Evolutionary conservation across 1,284 basidiomycete species (phyloP), one percentile per base, ranked within the genome.

Genomic region (Xanthoconium separans): DNA sequence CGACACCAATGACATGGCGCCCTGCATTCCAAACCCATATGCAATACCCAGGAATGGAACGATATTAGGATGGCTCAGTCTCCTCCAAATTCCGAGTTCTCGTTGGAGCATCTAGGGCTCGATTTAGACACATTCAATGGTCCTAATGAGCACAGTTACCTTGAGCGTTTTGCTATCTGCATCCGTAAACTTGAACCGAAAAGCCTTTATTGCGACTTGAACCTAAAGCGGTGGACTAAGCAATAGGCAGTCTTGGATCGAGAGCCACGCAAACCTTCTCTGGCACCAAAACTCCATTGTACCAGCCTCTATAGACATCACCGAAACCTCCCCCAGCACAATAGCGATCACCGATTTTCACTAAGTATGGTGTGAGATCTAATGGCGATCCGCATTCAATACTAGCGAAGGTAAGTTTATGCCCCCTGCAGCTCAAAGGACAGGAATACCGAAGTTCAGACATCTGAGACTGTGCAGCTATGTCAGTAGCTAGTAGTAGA

Each of bases 151-250:
- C 4, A 37, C 18, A 10, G 12, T 20, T 34, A 45, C 59, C 51
- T 44, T 59, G 29, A 16, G 6, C 9, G 44, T 24, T 30, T 39
- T 53, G 9, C 37, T 2, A 6, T 10, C 7, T 0, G 3, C 1
- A 4, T 44, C 10, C 6, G 41, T 24, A 10, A 54, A 46, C 5
- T 15, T 41, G 41, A 63, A 51, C 7, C 51, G 50, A 7, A 63
- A 40, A 0, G 50, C 27, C 36, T 63, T 63, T 6, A 63, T 58
- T 6, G 61, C 61, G 7, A 63, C 63, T 61, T 65, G 33, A 24
- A 20, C 1, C 39, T 33, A 10, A 22, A 44, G 40, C 2, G 0
- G 58, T 63, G 11, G 65, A 57, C 37, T 13, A 15, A 33, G 31
- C 2, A 5, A 33, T 33, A 33, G 10, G 5, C 12, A 33, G 15